Evolutionary conservation across 1,139 yeast genomes (phyloP), one percentile per base, ranked within the genome.

Genomic region (Blastobotrys persicus): DNA sequence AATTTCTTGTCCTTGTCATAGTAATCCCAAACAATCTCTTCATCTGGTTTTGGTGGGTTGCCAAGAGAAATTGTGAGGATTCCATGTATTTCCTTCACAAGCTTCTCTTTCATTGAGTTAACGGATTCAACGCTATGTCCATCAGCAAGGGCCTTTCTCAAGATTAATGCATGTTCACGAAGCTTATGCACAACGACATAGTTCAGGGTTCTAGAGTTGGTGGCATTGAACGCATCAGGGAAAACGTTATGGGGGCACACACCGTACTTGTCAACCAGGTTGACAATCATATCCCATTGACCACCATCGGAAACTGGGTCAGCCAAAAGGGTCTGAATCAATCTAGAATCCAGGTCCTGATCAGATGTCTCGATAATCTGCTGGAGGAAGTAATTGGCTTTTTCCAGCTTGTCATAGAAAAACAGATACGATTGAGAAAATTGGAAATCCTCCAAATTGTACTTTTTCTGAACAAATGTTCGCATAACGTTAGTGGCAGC

Each of bases 231-330:
- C 45, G 80, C 74, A 63, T 87, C 95, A 4, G 91, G 89, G 69
- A 77, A 87, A 18, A 80, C 68, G 56, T 78, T 80, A 61, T 82
- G 74, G 42, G 96, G 96, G 45, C 87, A 84, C 48, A 85, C 63
- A 38, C 95, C 95, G 59, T 87, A 87, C 67, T 87, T 87, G 56
- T 79, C 79, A 48, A 87, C 78, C 54, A 87, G 67, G 65, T 85
- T 85, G 40, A 83, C 74, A 66, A 85, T 78, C 92, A 87, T 84
- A 59, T 84, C 85, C 77, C 85, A 87, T 67, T 87, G 95, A 45
- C 95, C 95, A 57, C 95, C 95, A 61, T 87, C 95, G 49, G 77
- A 68, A 45, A 82, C 79, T 11, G 95, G 94, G 48, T 77, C 81
- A 5, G 70, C 58, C 53, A 86, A 71, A 52, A 87, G 68, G 59